Conservation (phyloP, 148 eudicot species). For the Rhododendron molle region DNA sequence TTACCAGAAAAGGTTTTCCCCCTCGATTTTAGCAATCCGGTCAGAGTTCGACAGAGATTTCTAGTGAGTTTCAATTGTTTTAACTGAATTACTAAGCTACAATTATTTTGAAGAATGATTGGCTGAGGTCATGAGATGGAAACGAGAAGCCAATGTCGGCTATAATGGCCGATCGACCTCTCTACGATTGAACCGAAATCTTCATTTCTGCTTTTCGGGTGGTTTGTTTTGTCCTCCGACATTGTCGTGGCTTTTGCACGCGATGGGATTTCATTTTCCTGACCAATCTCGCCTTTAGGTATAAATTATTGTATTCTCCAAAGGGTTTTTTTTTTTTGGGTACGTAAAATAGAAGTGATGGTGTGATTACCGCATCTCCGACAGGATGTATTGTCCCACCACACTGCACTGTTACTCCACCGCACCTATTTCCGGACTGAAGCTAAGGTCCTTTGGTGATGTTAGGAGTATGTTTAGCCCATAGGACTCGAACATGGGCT, state of each 20-base stretch:
- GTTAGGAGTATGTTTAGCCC: no score
- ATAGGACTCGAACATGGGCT: no score
- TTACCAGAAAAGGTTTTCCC: not conserved
- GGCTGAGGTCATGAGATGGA: constrained; percentile 17
- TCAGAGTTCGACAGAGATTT: not conserved
- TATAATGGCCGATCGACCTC: constrained; percentile 83
- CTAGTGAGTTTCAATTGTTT: not conserved
- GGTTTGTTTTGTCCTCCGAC: constrained; percentile 71
- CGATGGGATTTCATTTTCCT: constrained; percentile 31
- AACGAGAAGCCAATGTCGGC: constrained; percentile 60
- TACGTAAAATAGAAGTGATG: no score
- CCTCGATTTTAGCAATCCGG: not conserved
- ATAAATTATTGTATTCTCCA: not conserved
- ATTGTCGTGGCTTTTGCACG: constrained; percentile 74
- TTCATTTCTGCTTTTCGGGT: constrained; percentile 59
- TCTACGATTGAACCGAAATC: constrained; percentile 22
- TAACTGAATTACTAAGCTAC: not conserved
- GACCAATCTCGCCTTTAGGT: constrained; percentile 40
- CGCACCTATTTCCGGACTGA: no score
- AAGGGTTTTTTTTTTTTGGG: no score
- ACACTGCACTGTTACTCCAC: no score
- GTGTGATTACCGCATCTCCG: no score
- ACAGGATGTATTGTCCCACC: no score
- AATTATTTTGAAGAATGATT: not conserved
- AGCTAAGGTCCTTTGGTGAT: no score